phyloP scores from a whole-genome alignment of 2,329 filamentous ascomycete genomes.

The Cercospora beticola region DNA sequence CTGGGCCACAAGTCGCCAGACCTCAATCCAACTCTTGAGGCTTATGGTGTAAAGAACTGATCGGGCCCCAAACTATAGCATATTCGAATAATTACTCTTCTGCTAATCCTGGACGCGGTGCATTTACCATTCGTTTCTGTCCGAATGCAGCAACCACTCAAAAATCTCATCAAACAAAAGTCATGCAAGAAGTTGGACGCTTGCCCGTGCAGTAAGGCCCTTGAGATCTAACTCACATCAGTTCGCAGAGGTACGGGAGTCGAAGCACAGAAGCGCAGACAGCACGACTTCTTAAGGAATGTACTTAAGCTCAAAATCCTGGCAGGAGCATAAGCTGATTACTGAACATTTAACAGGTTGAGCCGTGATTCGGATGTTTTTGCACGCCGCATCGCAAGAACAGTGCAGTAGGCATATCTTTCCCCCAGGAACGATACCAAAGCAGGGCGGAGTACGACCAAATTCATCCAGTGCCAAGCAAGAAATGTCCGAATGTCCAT shows the following conservation, averaged over 20 bases:
- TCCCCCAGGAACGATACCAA: background rate
- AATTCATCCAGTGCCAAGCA: background rate
- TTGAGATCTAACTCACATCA: background rate
- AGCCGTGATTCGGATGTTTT: background rate
- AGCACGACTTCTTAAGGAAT: background rate
- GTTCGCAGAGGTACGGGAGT: background rate
- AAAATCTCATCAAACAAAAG: background rate
- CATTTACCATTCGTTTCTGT: background rate
- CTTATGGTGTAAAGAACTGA: background rate
- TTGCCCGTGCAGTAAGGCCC: background rate
- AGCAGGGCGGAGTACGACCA: background rate
- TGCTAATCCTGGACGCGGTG: background rate
- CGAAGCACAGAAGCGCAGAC: background rate
- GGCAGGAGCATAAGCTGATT: background rate
- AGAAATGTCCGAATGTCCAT: background rate
- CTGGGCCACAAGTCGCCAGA: constrained; percentile 64
- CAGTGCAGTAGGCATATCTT: background rate
- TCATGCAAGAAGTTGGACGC: background rate
- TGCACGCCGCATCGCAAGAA: background rate
- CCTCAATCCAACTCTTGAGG: background rate
- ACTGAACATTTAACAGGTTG: background rate
- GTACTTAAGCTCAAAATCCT: background rate
- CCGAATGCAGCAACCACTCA: background rate
- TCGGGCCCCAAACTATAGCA: background rate
- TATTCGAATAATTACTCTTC: background rate